Evolutionary conservation across 768 basidiomycete species (phyloP), one percentile per base, ranked within the genome.

Genomic region (Cantharellus anzutake): DNA sequence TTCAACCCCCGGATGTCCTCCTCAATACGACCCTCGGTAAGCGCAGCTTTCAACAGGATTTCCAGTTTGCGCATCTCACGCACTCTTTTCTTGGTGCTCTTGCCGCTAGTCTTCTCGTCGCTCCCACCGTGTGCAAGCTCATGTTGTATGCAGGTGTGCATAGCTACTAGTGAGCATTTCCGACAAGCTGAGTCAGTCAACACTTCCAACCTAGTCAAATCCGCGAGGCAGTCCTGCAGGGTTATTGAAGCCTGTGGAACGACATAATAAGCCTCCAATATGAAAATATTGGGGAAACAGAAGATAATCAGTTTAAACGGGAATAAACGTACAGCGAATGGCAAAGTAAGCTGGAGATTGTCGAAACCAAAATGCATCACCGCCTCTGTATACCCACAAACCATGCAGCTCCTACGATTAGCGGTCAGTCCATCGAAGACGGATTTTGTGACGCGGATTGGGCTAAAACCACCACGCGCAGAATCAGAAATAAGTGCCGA

Each of bases 131-230:
- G 20, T 29, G 20, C 20, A 29, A 29, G 20, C 20, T 29, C 20
- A 29, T 29, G 20, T 29, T 29, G 20, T 29, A 93, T 74, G 53
- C 81, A 75, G 55, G 72, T 72, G 64, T 80, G 78, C 0, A 96
- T 98, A 16, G 84, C 82, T 3, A 81, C 72, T 62, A 98, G 73
- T 1, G 91, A 89, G 67, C 96, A 99, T 62, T 84, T 83, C 29
- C 92, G 82, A 70, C 96, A 99, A 37, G 90, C 81, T 65, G 91
- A 94, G 67, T 93, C 92, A n/a, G 78, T 80, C 52, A 99, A 76
- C 41, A 86, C 71, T 68, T 99, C 96, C 39, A 94, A 76, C 5
- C 83, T 78, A 38, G 91, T 94, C 69, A 93, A 96, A 51, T 94
- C 86, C 60, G 79, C 79, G 5, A 98, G 78, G 65, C 88, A 90